Evolutionary conservation across 331 rosid species (phyloP).

Genomic region (Dryas integrifolia): DNA sequence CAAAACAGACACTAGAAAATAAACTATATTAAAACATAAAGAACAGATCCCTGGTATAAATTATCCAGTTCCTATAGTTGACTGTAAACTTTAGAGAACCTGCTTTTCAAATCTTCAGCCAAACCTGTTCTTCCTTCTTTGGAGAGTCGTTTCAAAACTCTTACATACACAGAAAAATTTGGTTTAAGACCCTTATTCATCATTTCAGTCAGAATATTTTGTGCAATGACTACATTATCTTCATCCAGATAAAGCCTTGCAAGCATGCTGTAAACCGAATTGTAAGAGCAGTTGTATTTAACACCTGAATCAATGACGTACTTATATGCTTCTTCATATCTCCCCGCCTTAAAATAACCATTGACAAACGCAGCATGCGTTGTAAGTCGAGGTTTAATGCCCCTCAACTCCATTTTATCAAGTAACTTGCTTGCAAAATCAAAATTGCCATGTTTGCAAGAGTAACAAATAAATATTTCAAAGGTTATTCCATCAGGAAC

Average conservation of each 20-base stretch:
- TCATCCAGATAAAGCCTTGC: constrained; percentile 61
- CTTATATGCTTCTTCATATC: constrained; percentile 54
- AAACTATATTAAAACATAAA: neutral
- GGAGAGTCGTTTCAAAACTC: constrained; percentile 38
- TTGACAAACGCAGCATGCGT: constrained; percentile 64
- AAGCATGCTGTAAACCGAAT: constrained; percentile 54
- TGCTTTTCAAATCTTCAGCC: constrained; percentile 48
- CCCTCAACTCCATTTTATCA: constrained; percentile 47
- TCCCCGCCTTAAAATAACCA: constrained; percentile 45
- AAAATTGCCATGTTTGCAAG: constrained; percentile 34
- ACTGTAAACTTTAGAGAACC: constrained; percentile 32
- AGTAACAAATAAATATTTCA: constrained; percentile 46
- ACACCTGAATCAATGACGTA: constrained; percentile 42
- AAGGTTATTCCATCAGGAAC: constrained; percentile 43
- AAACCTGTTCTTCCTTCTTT: constrained; percentile 34
- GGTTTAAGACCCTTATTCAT: constrained; percentile 67
- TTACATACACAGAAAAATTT: constrained; percentile 40
- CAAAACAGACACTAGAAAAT: neutral
- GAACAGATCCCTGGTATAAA: neutral
- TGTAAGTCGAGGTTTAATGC: constrained; percentile 54
- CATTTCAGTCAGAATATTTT: constrained; percentile 54
- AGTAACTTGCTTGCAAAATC: constrained; percentile 49
- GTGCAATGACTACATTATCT: constrained; percentile 44
- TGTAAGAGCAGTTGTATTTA: constrained; percentile 42
- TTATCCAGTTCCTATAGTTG: constrained; percentile 14